Conservation (phyloP, 2,329 filamentous ascomycete genomes). For the Amauroascus verrucosus region DNA sequence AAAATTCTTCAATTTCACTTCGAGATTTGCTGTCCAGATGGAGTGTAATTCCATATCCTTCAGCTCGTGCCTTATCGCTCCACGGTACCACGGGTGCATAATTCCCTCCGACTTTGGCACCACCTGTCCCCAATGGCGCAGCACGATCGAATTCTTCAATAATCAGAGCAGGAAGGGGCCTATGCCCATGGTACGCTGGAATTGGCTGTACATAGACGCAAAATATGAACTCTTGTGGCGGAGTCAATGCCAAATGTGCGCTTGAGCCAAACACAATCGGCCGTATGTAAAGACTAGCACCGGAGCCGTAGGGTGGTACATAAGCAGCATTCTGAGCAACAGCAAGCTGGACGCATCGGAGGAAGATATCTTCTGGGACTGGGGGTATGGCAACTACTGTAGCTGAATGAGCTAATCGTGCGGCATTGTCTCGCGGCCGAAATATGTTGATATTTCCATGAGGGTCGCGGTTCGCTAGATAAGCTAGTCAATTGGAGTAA, state of each 20-base stretch:
- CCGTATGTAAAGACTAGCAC: slow-evolving; percentile 29
- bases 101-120: slow-evolving; percentile 31
- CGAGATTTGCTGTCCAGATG: slow-evolving; percentile 27
- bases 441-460: slow-evolving; percentile 26
- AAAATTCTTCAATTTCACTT: slow-evolving; percentile 30
- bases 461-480: slow-evolving; percentile 19
- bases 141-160: slow-evolving; percentile 30
- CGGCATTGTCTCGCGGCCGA: slow-evolving; percentile 24
- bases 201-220: slow-evolving; percentile 25
- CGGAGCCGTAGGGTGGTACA: slow-evolving; percentile 22
- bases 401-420: slow-evolving; percentile 23
- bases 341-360: slow-evolving; percentile 21
- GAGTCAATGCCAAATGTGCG: slow-evolving; percentile 20
- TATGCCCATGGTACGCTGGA: slow-evolving; percentile 22
- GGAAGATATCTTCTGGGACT: slow-evolving; percentile 24
- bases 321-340: slow-evolving; percentile 22
- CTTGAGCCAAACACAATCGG: slow-evolving; percentile 27
- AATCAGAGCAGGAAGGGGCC: slow-evolving; percentile 23
- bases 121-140: slow-evolving; percentile 26
- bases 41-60: slow-evolving; percentile 27
- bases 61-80: slow-evolving; percentile 22
- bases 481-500: slow-evolving; percentile 10
- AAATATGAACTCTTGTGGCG: slow-evolving; percentile 23
- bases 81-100: slow-evolving; percentile 31
- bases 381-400: slow-evolving; percentile 25